Evolutionary conservation across 2,329 filamentous ascomycete species (phyloP).

Genomic region (Cercospora nicotianae): DNA sequence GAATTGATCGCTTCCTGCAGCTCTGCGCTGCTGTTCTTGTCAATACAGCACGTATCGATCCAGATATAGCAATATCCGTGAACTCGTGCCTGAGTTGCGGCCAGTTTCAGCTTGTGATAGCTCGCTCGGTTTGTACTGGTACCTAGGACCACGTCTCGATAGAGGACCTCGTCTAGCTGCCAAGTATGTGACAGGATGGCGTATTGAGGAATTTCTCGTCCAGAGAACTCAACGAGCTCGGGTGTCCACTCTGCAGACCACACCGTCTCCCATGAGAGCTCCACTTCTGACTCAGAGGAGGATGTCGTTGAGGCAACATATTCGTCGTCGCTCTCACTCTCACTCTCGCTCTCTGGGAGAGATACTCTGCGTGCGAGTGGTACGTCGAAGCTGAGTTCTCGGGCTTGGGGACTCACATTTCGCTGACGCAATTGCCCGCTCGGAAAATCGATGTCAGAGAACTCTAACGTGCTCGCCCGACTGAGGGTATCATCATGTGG

Average conservation of each 20-base stretch:
- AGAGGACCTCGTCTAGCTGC: not conserved
- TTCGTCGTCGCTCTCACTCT: not conserved
- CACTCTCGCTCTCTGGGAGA: not conserved
- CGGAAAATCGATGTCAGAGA: not conserved
- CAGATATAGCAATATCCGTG: not conserved
- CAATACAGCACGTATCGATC: not conserved
- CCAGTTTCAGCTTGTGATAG: not conserved
- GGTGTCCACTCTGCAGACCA: not conserved
- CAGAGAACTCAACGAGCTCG: constrained; percentile 4
- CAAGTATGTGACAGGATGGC: constrained; percentile 8
- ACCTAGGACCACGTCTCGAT: not conserved
- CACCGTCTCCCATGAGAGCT: not conserved
- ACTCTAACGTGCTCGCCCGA: not conserved
- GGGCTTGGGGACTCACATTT: not conserved
- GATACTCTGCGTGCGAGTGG: not conserved
- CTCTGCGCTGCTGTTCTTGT: not conserved
- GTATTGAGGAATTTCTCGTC: constrained; percentile 2
- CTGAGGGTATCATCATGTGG: not conserved
- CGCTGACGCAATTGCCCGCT: not conserved
- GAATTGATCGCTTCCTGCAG: constrained; percentile 1
- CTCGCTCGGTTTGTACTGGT: not conserved
- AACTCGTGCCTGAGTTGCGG: not conserved
- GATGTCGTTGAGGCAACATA: not conserved
- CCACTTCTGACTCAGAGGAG: not conserved
- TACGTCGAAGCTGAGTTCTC: not conserved